Conservation (phyloP, 768 basidiomycete species). For the Gymnopilus junonius region DNA sequence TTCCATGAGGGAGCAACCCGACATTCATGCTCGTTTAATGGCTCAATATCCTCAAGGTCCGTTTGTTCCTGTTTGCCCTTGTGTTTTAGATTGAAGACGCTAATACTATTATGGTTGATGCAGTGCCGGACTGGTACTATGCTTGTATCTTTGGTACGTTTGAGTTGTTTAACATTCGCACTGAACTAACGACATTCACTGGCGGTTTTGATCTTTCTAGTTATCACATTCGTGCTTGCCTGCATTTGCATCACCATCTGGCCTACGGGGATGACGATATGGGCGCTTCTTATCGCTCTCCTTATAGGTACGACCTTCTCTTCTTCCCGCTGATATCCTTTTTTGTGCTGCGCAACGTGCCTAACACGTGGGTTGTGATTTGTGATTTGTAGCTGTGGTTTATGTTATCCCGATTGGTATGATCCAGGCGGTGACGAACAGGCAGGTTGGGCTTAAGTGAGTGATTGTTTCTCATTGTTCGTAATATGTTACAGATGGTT, state of each 20-base stretch:
- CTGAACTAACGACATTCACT: no score
- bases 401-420: slow-evolving; percentile 78
- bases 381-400: slow-evolving; percentile 40
- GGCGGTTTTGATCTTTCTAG: slow-evolving; percentile 24
- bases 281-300: slow-evolving; percentile 63
- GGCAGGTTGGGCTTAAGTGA: slow-evolving; percentile 64
- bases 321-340: not conserved
- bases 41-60: slow-evolving; percentile 51
- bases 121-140: slow-evolving; percentile 72
- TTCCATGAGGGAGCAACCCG: slow-evolving; percentile 58
- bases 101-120: slow-evolving; percentile 12
- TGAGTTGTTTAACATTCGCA: no score
- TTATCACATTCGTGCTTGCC: slow-evolving; percentile 62
- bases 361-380: slow-evolving; percentile 1
- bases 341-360: slow-evolving; percentile 1
- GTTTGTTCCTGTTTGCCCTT: not conserved
- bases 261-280: slow-evolving; percentile 71
- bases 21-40: slow-evolving; percentile 68
- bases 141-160: slow-evolving; percentile 47
- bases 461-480: slow-evolving; percentile 11
- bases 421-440: slow-evolving; percentile 84
- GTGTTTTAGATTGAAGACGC: not conserved
- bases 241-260: slow-evolving; percentile 64
- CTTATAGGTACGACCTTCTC: slow-evolving; percentile 39
- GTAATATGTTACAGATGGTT: not conserved